Base-by-base conservation (phyloP, 2,329 filamentous ascomycete species). In the Trichoderma endophyticum region DNA sequence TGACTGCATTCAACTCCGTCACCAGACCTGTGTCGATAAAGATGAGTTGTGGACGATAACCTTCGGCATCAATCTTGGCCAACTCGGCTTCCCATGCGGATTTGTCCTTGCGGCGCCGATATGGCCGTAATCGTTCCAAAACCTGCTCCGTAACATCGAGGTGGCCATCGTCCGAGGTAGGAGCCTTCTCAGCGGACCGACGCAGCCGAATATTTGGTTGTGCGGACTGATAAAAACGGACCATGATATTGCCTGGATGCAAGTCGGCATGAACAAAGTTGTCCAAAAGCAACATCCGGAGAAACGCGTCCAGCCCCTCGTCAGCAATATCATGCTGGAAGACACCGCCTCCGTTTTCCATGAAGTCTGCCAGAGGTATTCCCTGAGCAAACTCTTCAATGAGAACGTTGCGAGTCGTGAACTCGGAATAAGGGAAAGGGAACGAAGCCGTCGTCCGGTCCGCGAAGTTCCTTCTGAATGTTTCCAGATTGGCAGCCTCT, bases 231-330 rank as follows among this genome's bases (percentile, higher is more conserved):
- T 98, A 98, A 84, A 99, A 99, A 74, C 97, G 94, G 61, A 99
- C 95, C 95, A 99, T 98, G 82, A 99, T 98, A 80, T 99, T 99
- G 30, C 96, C 96, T 0, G 96, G 96, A 79, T 99, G 96, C 34
- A 99, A 84, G 79, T 99, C 96, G 6, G 96, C 95, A 79, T 99
- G 96, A 30, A 98, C 91, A 80, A 99, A 99, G 80, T 99, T 99
- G 81, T 99, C 96, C 51, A 99, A 91, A 14, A 99, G 87, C 18
- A 99, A 85, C 96, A 99, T 99, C 77, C 95, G 93, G 64, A 99
- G 83, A 81, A 99, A 99, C 3, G 95, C 95, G 80, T 99, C 95
- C 0, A 99, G 88, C 0, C 96, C 96, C 83, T 98, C 95, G 72
- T 97, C 91, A 4, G 96, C 95, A 74, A 99, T 97, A 75, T 98